phyloP scores from a whole-genome alignment of 108 stramenopile species.

The Cyclotella kingstonii region DNA sequence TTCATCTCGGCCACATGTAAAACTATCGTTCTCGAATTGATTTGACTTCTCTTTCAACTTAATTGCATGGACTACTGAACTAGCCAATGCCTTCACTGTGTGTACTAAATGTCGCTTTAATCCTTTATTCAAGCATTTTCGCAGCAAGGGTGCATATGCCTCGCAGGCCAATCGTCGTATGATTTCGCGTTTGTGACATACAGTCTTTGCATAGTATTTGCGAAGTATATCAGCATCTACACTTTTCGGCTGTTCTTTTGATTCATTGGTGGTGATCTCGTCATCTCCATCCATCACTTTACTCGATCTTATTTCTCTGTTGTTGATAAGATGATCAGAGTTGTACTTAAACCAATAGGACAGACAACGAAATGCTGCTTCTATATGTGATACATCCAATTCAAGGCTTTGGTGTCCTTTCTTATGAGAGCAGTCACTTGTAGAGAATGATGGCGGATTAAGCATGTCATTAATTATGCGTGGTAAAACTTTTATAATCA shows the following conservation, averaged over 20 bases:
- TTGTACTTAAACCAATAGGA: slow-evolving; percentile 85
- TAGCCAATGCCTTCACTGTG: slow-evolving; percentile 66
- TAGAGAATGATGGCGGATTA: slow-evolving; percentile 56
- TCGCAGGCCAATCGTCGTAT: slow-evolving; percentile 75
- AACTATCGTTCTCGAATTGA: not conserved
- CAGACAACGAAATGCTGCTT: slow-evolving; percentile 75
- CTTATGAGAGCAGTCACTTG: slow-evolving; percentile 43
- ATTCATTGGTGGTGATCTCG: slow-evolving; percentile 3
- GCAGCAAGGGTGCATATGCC: slow-evolving; percentile 74
- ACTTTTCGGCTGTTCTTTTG: slow-evolving; percentile 11
- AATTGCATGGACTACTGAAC: slow-evolving; percentile 29
- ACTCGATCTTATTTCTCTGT: not conserved
- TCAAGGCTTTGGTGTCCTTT: slow-evolving; percentile 49
- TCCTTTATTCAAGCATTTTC: slow-evolving; percentile 59
- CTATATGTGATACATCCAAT: slow-evolving; percentile 74
- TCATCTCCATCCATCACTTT: not conserved
- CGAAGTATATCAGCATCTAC: slow-evolving; percentile 65
- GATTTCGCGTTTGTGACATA: slow-evolving; percentile 70
- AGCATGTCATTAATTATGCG: slow-evolving; percentile 75
- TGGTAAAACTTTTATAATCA: slow-evolving; percentile 63
- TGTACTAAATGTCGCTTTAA: slow-evolving; percentile 64
- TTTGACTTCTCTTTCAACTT: not conserved
- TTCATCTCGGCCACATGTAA: not conserved
- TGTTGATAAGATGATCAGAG: slow-evolving; percentile 51
- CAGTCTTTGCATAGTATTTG: slow-evolving; percentile 73